These are phyloP conservation scores for Fusarium haematococcum DNA, from an alignment of 2,329 filamentous ascomycete species.

Conservation along the genomic window DNA sequence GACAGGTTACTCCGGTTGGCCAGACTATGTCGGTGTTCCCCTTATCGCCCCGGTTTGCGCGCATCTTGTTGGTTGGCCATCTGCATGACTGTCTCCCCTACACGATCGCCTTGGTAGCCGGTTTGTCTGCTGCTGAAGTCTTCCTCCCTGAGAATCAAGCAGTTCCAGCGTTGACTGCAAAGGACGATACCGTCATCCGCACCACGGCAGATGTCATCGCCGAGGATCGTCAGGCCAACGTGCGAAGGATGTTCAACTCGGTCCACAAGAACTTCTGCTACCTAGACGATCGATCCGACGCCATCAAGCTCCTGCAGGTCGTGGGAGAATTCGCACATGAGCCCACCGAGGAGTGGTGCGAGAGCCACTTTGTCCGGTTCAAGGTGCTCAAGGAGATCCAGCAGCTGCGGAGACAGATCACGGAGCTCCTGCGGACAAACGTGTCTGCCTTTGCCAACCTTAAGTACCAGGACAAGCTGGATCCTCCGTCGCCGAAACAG, in stretches of 20 bases:
- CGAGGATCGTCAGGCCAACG: conserved; percentile 75
- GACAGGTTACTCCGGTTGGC: conserved; percentile 83
- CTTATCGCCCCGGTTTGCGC: conserved; percentile 88
- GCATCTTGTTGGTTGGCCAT: conserved; percentile 91
- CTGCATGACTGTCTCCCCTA: conserved; percentile 85
- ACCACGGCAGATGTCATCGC: conserved; percentile 77
- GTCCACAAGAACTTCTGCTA: conserved; percentile 84
- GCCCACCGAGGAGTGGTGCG: conserved; percentile 79
- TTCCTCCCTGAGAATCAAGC: conserved; percentile 87
- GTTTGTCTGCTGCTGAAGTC: conserved; percentile 87
- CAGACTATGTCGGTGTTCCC: conserved; percentile 89
- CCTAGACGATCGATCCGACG: conserved; percentile 86
- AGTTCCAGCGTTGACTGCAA: conserved; percentile 67
- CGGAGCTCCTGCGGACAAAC: conserved; percentile 81
- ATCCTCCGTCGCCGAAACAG: conserved; percentile 73
- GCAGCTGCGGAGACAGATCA: conserved; percentile 86
- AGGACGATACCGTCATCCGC: conserved; percentile 61
- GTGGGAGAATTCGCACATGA: conserved; percentile 88
- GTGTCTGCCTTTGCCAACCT: conserved; percentile 73
- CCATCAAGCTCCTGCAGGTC: conserved; percentile 89
- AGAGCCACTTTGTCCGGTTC: conserved; percentile 83
- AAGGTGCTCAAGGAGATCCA: conserved; percentile 90
- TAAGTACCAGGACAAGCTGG: conserved; percentile 66
- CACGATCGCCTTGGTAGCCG: conserved; percentile 88
- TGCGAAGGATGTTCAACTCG: conserved; percentile 71